Percentiles rank a stretch among this genome's conserved stretches.
Conservation (phyloP, 2,329 filamentous ascomycete species). For the Neofusicoccum sp. region DNA sequence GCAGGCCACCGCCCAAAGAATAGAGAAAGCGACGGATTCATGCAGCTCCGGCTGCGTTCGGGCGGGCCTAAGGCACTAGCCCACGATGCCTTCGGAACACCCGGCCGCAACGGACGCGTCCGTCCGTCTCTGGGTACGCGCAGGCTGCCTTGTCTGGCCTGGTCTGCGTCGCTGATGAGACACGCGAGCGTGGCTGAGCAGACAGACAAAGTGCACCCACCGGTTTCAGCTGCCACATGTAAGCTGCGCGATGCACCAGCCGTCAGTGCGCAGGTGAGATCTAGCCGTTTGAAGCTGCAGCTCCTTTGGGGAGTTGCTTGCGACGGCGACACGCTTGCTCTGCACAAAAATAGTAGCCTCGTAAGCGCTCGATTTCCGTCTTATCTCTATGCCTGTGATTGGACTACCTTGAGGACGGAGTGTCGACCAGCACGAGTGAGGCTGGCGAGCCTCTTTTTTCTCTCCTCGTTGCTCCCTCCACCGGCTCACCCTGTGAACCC, state of each 20-base stretch:
- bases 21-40: no score
- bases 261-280: background rate
- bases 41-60: no score
- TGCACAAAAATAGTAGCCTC: constrained; percentile 1
- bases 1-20: no score
- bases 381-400: background rate
- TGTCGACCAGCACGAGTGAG: background rate
- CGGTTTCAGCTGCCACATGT: background rate
- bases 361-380: constrained; percentile 1
- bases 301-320: no score
- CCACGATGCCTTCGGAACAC: no score
- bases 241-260: background rate
- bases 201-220: background rate
- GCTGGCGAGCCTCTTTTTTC: background rate
- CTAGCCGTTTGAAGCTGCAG: background rate
- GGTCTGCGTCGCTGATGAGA: background rate
- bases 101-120: background rate
- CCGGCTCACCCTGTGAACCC: background rate
- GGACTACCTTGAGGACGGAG: background rate
- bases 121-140: background rate
- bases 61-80: no score
- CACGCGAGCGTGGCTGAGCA: constrained; percentile 2
- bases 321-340: background rate
- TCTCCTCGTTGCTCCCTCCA: background rate
- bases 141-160: background rate